Conservation (phyloP, 2,329 filamentous ascomycete species). For the Talaromyces atroroseus region DNA sequence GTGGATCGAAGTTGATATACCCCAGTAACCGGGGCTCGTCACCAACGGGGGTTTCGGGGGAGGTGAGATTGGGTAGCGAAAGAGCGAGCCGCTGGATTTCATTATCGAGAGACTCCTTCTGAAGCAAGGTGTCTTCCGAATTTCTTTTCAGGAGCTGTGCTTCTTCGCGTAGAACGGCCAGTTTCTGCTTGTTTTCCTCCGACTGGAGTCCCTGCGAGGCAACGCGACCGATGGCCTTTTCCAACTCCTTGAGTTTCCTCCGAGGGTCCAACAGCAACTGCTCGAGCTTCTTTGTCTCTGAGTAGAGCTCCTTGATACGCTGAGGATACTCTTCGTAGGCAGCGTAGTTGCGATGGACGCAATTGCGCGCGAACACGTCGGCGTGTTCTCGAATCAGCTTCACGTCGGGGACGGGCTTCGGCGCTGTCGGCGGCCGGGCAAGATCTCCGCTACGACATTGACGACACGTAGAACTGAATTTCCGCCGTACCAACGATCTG, state of each 20-base stretch:
- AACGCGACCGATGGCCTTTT: slow-evolving; percentile 36
- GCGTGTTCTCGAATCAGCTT: slow-evolving; percentile 86
- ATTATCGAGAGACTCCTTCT: slow-evolving; percentile 32
- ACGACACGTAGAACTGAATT: slow-evolving; percentile 6
- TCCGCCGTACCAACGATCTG: slow-evolving; percentile 3
- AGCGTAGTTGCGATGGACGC: slow-evolving; percentile 76
- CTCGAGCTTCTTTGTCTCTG: slow-evolving; percentile 35
- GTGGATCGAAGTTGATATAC: slow-evolving; percentile 71
- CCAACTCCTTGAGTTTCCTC: slow-evolving; percentile 40
- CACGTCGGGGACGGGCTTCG: slow-evolving; percentile 73
- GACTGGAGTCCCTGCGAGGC: slow-evolving; percentile 18
- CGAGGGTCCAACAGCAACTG: slow-evolving; percentile 36
- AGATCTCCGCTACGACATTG: slow-evolving; percentile 7
- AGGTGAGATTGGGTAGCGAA: slow-evolving; percentile 81
- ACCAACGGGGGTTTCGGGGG: slow-evolving; percentile 66
- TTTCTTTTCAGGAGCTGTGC: slow-evolving; percentile 36
- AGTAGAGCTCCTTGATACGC: slow-evolving; percentile 44
- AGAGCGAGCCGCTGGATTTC: slow-evolving; percentile 72
- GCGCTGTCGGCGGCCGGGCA: slow-evolving; percentile 59
- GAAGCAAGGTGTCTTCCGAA: slow-evolving; percentile 27
- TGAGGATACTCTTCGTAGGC: slow-evolving; percentile 48
- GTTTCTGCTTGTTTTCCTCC: slow-evolving; percentile 16
- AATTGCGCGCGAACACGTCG: slow-evolving; percentile 75
- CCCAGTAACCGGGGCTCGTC: slow-evolving; percentile 59
- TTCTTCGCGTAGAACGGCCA: slow-evolving; percentile 29